Percentiles rank a stretch among this genome's conserved stretches.
Conservation (phyloP, 345 rosid genomes). For the Linum lewisii region DNA sequence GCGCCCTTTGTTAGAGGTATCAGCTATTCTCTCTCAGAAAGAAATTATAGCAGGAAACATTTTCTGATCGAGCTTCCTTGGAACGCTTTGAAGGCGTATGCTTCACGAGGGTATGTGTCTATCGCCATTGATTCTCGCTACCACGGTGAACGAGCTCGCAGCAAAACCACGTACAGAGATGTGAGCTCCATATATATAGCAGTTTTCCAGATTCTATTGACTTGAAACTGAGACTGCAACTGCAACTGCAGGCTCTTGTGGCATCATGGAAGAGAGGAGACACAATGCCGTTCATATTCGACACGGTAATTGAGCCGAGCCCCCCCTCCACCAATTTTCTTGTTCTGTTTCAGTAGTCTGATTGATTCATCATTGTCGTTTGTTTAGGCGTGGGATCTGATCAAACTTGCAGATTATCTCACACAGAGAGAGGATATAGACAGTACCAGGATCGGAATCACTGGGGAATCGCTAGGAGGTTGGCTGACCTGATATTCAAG, state of each 20-base stretch:
- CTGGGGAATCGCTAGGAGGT: slow-evolving; percentile 96
- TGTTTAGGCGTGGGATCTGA: slow-evolving; percentile 78
- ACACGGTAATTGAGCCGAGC: slow-evolving; percentile 35
- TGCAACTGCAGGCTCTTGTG: slow-evolving; percentile 60
- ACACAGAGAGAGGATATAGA: slow-evolving; percentile 68
- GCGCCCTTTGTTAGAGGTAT: slow-evolving; percentile 81
- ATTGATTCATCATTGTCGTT: slow-evolving; percentile 1
- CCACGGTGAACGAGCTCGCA: slow-evolving; percentile 75
- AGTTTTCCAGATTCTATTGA: not conserved
- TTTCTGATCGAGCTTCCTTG: not conserved
- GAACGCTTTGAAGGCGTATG: slow-evolving; percentile 51
- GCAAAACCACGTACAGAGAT: slow-evolving; percentile 55
- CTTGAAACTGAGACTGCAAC: slow-evolving; percentile 8
- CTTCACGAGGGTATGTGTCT: slow-evolving; percentile 78
- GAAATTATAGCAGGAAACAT: not conserved
- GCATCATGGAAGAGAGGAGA: slow-evolving; percentile 79
- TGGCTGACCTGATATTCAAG: slow-evolving; percentile 15
- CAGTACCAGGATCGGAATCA: slow-evolving; percentile 71
- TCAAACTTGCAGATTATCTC: slow-evolving; percentile 79
- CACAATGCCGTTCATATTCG: slow-evolving; percentile 88
- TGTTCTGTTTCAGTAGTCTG: not conserved
- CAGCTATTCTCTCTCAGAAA: not conserved
- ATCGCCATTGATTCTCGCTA: slow-evolving; percentile 80
- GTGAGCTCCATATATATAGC: slow-evolving; percentile 22
- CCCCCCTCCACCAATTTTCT: not conserved